Evolutionary conservation across 2,329 filamentous ascomycete species (phyloP), one percentile per base, ranked within the genome.

Genomic region (Graphilbum fragrans): DNA sequence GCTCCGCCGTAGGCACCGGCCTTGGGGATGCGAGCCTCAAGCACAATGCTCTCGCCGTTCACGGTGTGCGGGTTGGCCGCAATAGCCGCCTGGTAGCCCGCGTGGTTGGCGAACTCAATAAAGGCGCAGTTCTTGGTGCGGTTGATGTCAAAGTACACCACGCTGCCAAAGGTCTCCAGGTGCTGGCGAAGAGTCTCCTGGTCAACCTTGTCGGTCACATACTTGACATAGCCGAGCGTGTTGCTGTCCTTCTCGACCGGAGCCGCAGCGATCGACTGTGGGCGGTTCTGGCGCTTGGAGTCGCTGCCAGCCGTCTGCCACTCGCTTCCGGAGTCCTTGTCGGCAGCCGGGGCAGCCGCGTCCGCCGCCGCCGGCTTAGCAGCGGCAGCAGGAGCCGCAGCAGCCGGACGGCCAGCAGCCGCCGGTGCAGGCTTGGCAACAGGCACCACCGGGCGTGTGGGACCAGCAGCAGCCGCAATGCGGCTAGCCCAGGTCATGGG

Each of bases 81-180:
- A 31, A 86, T 72, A 35, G 92, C 92, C 47, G 84, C 82, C 59
- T 86, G 75, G 64, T 94, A 95, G 37, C 78, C 86, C 42, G 87
- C 78, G 19, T 77, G 58, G 37, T 81, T 83, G 56, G 80, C 82
- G 62, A 92, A 98, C 61, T 98, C 92, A 45, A 95, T 86, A 57
- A 96, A 96, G 21, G 92, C 92, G 56, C 87, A 95, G 72, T 92
- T 95, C 90, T 94, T 95, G 54, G 74, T 65, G 46, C 83, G 79
- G 63, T 84, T 87, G 53, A 90, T 74, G 43, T 87, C 84, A 49
- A 88, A 86, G 55, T 81, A 79, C 42, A 70, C 69, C 43, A 88
- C 60, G 54, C 81, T 74, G 49, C 85, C 82, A 51, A 80, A 87
- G 52, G 79, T 76, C 51, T 77, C 70, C 39, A 98, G 68, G 41